Percentiles rank a stretch among this genome's conserved stretches.
Evolutionary conservation across 2,329 filamentous ascomycete species (phyloP).

Genomic region (Ceratocystis alfenasii): DNA sequence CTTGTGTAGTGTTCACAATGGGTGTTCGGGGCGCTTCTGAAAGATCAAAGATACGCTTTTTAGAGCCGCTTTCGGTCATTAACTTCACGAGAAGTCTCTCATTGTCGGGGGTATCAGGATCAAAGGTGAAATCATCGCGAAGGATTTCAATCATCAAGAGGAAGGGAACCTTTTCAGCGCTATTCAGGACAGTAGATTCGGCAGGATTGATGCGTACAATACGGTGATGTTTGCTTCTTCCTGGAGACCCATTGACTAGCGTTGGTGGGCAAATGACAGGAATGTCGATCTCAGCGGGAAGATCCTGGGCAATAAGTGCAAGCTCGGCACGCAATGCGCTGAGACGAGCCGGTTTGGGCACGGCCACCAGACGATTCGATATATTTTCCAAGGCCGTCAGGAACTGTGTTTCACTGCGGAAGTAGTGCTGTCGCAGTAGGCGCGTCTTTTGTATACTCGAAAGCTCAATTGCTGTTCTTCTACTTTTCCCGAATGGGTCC

Average conservation of each 20-base stretch:
- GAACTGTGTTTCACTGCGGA: conserved; percentile 69
- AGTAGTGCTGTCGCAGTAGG: conserved; percentile 68
- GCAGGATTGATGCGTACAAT: conserved; percentile 75
- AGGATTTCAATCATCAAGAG: conserved; percentile 75
- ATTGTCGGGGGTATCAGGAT: conserved; percentile 63
- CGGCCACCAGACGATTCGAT: conserved; percentile 69
- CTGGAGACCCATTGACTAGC: conserved; percentile 58
- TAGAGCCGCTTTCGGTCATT: conserved; percentile 44
- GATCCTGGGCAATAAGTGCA: conserved; percentile 65
- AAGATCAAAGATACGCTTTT: conserved; percentile 54
- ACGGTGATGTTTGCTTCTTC: conserved; percentile 65
- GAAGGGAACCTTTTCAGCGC: conserved; percentile 76
- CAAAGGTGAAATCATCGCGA: conserved; percentile 70
- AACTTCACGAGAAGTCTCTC: conserved; percentile 49
- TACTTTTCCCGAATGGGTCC: conserved; percentile 35
- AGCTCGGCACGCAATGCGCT: conserved; percentile 72
- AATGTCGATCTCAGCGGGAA: conserved; percentile 74
- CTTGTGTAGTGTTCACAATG: conserved; percentile 32
- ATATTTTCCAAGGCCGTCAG: conserved; percentile 70
- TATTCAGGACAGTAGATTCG: conserved; percentile 74
- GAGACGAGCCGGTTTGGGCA: conserved; percentile 68
- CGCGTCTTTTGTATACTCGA: conserved; percentile 56
- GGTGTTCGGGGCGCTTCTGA: conserved; percentile 50
- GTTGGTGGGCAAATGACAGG: conserved; percentile 69
- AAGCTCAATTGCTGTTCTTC: conserved; percentile 49